phyloP scores from a whole-genome alignment of 176 grass and related monocot genomes.

The Melocanna baccifera region DNA sequence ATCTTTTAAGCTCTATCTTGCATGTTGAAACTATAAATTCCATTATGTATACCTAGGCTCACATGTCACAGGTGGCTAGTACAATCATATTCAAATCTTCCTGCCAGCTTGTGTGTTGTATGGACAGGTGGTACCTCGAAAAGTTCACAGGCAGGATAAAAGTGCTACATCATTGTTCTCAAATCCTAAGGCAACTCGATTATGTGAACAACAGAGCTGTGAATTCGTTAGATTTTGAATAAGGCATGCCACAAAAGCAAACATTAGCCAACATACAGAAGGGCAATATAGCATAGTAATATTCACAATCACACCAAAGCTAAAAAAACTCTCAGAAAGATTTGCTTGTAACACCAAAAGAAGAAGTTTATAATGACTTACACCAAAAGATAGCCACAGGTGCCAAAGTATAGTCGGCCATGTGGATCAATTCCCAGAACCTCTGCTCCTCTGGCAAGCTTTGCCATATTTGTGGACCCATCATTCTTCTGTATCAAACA shows the following conservation, averaged over 20 bases:
- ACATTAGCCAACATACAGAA: neutral
- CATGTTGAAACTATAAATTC: conserved; percentile 3
- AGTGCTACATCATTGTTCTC: conserved; percentile 14
- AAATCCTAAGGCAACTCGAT: conserved; percentile 20
- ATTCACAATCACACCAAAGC: conserved; percentile 1
- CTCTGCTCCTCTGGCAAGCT: conserved; percentile 66
- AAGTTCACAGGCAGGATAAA: neutral
- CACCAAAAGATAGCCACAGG: conserved; percentile 83
- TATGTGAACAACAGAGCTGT: neutral
- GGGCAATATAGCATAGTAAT: neutral
- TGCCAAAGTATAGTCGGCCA: conserved; percentile 68
- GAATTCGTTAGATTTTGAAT: neutral
- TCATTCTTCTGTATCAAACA: conserved; percentile 63
- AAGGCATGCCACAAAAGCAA: neutral
- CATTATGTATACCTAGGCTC: neutral
- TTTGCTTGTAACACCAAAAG: conserved; percentile 10
- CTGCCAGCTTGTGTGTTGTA: neutral
- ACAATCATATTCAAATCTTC: neutral
- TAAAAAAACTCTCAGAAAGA: neutral
- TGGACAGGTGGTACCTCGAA: neutral
- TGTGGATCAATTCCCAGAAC: conserved; percentile 79
- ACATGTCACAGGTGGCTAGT: neutral
- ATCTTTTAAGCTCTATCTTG: neutral
- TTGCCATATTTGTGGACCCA: conserved; percentile 49
- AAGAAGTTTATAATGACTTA: conserved; percentile 50